Conservation (phyloP, 306 rosid species). For the Echinosophora koreensis region DNA sequence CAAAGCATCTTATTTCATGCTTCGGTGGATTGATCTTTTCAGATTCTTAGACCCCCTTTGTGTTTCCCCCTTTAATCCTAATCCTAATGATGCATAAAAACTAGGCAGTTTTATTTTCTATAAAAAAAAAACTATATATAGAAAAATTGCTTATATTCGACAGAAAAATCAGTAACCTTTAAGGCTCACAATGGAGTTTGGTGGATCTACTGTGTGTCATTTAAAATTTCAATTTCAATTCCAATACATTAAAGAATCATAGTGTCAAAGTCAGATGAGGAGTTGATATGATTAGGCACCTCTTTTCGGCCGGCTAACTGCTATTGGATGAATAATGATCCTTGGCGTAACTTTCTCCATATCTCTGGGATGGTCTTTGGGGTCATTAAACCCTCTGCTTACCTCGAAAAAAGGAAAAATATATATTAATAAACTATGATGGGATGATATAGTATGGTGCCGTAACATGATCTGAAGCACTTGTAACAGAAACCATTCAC, state of each 20-base stretch:
- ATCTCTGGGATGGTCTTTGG: neutral
- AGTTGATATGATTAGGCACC: neutral
- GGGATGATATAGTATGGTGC: neutral
- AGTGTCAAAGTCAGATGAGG: neutral
- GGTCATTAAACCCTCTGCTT: slow-evolving; percentile 28
- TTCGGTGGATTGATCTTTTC: slow-evolving; percentile 2
- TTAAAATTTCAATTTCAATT: too few relatives aligned
- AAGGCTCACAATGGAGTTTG: too few relatives aligned
- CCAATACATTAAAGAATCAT: neutral
- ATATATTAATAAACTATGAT: neutral
- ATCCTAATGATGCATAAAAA: neutral
- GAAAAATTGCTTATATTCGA: too few relatives aligned
- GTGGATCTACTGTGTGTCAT: neutral
- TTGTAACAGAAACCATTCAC: slow-evolving; percentile 43
- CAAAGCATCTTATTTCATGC: slow-evolving; percentile 29
- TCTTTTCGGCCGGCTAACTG: neutral
- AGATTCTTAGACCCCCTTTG: neutral
- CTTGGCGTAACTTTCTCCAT: neutral
- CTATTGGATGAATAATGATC: neutral
- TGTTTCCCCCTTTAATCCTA: neutral
- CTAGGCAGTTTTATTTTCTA: neutral
- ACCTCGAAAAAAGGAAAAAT: neutral
- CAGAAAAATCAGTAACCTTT: too few relatives aligned
- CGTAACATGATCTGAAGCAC: slow-evolving; percentile 23
- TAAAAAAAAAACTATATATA: too few relatives aligned